Base-by-base conservation (phyloP, 2,329 filamentous ascomycete species). In the Trichoderma atroviride region DNA sequence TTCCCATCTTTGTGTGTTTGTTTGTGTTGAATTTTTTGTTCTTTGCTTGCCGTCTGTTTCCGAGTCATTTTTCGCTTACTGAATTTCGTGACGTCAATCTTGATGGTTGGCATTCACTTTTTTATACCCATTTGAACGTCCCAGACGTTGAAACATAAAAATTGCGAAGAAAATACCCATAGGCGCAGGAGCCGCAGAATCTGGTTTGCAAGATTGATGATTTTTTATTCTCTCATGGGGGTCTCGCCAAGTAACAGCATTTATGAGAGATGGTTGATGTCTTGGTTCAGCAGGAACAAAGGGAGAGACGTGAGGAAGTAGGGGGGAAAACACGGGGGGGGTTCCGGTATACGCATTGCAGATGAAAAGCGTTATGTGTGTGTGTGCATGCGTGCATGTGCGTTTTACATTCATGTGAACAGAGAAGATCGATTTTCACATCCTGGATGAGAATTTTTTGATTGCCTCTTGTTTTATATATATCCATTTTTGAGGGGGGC, bases 61-160 rank as follows among this genome's bases (percentile, higher is more conserved):
- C n/a, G 60, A 69, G 43, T 52, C 59, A 29, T 61, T 52, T 57
- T 52, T 74, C 75, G 72, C 72, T 73, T 74, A 72, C 70, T 69
- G 71, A 72, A 71, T 74, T 73, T 55, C 60, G 69, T 73, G 73
- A 72, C 74, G 71, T 74, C 73, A 47, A 69, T 77, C 76, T 78
- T 78, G 75, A 79, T 74, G 78, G 78, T 71, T 76, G 76, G 76
- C 73, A 74, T 74, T 72, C 74, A 74, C 74, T 75, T 75, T 76
- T 75, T 75, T 79, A 80, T 79, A 80, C 78, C 78, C 78, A 76
- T 72, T 73, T 74, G 73, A 72, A 75, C 71, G 72, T 75, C 71
- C 73, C 74, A 76, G 65, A 76, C 74, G 74, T 75, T 72, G 74
- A 74, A 72, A 76, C 71, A 77, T 56, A 73, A 73, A 75, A 74